Percentiles rank a stretch among this genome's conserved stretches.
phyloP scores from a whole-genome alignment of 129 eudicot genomes.

The Tagetes patula region DNA sequence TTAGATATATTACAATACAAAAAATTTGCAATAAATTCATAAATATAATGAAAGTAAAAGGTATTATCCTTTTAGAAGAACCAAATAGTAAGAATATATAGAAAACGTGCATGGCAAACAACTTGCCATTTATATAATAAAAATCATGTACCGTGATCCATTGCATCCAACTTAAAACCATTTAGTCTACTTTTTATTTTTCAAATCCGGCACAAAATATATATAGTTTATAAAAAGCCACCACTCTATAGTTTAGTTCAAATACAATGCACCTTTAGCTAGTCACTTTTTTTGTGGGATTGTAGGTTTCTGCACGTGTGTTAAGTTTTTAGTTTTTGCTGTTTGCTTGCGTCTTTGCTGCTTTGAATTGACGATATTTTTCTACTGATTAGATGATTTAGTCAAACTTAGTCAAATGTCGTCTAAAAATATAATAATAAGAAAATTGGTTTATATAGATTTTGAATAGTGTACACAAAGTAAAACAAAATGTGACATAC shows the following conservation, averaged over 20 bases:
- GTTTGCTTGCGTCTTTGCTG: not conserved
- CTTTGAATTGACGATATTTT: not conserved
- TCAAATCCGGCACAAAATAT: not conserved
- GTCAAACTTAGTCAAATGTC: not conserved
- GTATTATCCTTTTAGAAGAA: not conserved
- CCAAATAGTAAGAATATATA: not conserved
- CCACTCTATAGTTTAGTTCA: not conserved
- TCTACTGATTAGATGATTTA: not conserved
- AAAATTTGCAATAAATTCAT: not conserved
- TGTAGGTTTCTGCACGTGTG: not conserved
- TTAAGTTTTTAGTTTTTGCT: not conserved
- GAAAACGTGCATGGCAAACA: not conserved
- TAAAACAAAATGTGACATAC: too few relatives aligned
- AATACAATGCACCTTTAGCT: not conserved
- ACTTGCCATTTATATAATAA: not conserved
- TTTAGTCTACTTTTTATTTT: not conserved
- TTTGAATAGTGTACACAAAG: too few relatives aligned
- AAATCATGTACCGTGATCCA: conserved; percentile 1
- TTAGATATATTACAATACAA: too few relatives aligned
- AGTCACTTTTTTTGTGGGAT: not conserved
- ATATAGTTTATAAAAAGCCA: not conserved
- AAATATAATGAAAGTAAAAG: not conserved
- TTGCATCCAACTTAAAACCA: not conserved
- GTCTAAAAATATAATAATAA: too few relatives aligned
- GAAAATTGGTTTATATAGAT: too few relatives aligned